Conservation (phyloP, 1,284 basidiomycete species). For the Exobasidium cylindrosporum region DNA sequence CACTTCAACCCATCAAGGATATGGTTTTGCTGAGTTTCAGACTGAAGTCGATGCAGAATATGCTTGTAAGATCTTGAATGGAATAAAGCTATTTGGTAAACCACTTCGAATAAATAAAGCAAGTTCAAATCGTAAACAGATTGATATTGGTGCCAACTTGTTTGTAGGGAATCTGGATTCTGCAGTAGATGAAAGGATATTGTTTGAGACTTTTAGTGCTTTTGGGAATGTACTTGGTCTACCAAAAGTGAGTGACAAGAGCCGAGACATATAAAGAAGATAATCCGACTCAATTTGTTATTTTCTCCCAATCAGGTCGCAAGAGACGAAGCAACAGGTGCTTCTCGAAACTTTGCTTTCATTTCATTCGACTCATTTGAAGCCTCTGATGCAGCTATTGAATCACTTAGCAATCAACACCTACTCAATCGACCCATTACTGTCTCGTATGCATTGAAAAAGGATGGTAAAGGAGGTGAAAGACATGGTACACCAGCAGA, state of each 20-base stretch:
- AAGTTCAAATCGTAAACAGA: slow-evolving; percentile 87
- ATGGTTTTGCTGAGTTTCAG: slow-evolving; percentile 97
- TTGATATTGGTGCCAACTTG: slow-evolving; percentile 95
- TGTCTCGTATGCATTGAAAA: slow-evolving; percentile 97
- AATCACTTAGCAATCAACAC: slow-evolving; percentile 95
- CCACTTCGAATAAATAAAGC: slow-evolving; percentile 98
- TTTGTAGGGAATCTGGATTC: slow-evolving; percentile 94
- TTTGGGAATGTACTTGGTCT: slow-evolving; percentile 92
- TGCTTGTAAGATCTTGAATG: slow-evolving; percentile 99
- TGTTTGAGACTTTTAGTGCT: slow-evolving; percentile 91
- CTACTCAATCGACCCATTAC: slow-evolving; percentile 95
- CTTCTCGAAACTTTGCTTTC: slow-evolving; percentile 94
- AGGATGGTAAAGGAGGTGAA: slow-evolving; percentile 95
- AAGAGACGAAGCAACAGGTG: slow-evolving; percentile 76
- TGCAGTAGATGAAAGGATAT: slow-evolving; percentile 82
- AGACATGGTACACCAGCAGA: slow-evolving; percentile 93
- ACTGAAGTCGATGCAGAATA: slow-evolving; percentile 98
- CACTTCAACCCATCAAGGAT: slow-evolving; percentile 95
- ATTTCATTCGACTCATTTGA: slow-evolving; percentile 97
- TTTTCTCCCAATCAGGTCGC: slow-evolving; percentile 66
- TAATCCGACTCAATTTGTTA: neutral
- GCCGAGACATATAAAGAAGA: neutral
- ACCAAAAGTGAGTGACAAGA: slow-evolving; percentile 69
- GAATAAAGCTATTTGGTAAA: slow-evolving; percentile 98
- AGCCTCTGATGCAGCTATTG: slow-evolving; percentile 89